Evolutionary conservation across 768 basidiomycete genomes (phyloP).

Genomic region (Sutorius australiensis): DNA sequence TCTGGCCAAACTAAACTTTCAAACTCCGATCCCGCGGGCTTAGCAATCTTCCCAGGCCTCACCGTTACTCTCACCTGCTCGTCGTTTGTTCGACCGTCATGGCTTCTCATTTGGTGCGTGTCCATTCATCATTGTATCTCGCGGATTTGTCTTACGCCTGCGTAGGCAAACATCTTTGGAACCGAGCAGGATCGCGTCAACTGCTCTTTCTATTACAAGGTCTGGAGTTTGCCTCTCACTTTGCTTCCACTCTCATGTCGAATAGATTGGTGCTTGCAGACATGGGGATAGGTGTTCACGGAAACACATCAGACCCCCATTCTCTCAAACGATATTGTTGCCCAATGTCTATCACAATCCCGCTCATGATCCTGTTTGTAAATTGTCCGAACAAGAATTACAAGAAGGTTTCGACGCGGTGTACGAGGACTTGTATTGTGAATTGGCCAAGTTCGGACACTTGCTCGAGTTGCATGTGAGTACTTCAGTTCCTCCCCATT

Average conservation of each 20-base stretch:
- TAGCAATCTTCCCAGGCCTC: slow-evolving; percentile 10
- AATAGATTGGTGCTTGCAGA: slow-evolving; percentile 93
- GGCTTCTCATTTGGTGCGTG: slow-evolving; percentile 74
- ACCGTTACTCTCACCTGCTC: background rate
- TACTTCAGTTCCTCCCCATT: slow-evolving; percentile 7
- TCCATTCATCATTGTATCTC: background rate
- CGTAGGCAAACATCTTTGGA: slow-evolving; percentile 90
- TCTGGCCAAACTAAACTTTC: too few relatives aligned
- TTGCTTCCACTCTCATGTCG: background rate
- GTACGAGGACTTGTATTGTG: slow-evolving; percentile 95
- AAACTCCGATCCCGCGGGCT: slow-evolving; percentile 24
- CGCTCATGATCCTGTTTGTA: slow-evolving; percentile 87
- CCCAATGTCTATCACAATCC: slow-evolving; percentile 99
- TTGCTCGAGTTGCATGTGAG: slow-evolving; percentile 90
- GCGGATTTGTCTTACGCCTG: slow-evolving; percentile 1
- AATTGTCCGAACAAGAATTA: slow-evolving; percentile 79
- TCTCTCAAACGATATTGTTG: slow-evolving; percentile 93
- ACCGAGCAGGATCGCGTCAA: slow-evolving; percentile 96
- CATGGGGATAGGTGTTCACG: slow-evolving; percentile 98
- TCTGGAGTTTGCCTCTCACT: slow-evolving; percentile 32
- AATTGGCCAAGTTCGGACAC: slow-evolving; percentile 92
- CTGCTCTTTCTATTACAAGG: slow-evolving; percentile 98
- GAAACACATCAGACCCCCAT: slow-evolving; percentile 97
- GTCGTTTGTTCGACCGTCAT: slow-evolving; percentile 23
- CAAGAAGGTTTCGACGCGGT: slow-evolving; percentile 92